Base-by-base conservation (phyloP, 2,329 filamentous ascomycete species). In the Aureobasidium uvarum region DNA sequence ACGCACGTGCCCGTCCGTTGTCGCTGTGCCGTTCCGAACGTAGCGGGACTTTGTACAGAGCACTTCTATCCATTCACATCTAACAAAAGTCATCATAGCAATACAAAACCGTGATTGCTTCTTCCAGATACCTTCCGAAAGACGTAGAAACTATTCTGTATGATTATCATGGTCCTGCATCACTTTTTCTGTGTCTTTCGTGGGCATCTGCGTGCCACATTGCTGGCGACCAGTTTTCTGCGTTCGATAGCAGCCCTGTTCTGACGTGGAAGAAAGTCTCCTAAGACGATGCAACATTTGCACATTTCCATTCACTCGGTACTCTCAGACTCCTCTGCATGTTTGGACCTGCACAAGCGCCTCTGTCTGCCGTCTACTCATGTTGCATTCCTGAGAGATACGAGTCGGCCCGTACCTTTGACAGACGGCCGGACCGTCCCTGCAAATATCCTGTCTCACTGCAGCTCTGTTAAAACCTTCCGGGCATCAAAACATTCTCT, bases 301-400 rank as follows among this genome's bases (percentile, higher is more conserved):
- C 54, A 64, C 60, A 66, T 41, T 54, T 31, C 45, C n/a, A 62
- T 23, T 39, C 28, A 45, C 56, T 46, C 62, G 70, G 71, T 39
- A 39, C n/a, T 38, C 25, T 38, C 56, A 54, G 11, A 11, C 43
- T 46, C 43, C 56, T 36, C 41, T 59, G 41, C 56, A 48, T 48
- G n/a, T 28, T 23, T 25, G 56, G 31, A 59, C 56, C 56, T 59
- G 56, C 56, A 59, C 56, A 59, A 59, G 56, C 56, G 56, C 41
- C 43, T 48, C 18, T 41, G 55, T 31, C 25, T 46, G 7, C 52
- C 55, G 55, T 43, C 38, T 59, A 16, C 54, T 56, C 54, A 56
- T 52, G 50, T 16, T 16, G 50, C 51, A 25, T 39, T 13, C 11
- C 50, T 36, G 50, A 36, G 38, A 45, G 25, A 43, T 36, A 59